Conservation (phyloP, 345 rosid species). For the Ceriops zippeliana region DNA sequence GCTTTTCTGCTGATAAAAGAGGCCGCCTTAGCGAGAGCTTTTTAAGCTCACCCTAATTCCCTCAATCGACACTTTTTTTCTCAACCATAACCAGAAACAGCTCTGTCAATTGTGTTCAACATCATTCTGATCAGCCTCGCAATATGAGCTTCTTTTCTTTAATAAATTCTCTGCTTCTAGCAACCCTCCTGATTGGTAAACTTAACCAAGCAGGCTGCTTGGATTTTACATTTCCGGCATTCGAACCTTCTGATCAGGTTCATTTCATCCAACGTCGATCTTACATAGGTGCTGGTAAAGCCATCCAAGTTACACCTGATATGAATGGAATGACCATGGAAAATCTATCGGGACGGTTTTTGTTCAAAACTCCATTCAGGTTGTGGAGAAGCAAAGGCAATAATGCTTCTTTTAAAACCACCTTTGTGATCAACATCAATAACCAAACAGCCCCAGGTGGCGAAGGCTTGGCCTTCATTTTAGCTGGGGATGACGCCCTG, state of each 20-base stretch:
- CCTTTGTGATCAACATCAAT: slow-evolving; percentile 48
- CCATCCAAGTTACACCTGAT: slow-evolving; percentile 70
- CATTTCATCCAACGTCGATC: background rate
- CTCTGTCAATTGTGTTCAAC: background rate
- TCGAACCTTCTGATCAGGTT: background rate
- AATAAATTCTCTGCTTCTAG: background rate
- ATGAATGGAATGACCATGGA: slow-evolving; percentile 12
- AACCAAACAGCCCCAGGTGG: slow-evolving; percentile 46
- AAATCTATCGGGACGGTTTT: slow-evolving; percentile 37
- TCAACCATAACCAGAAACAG: background rate
- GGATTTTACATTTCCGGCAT: background rate
- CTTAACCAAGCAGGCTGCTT: background rate
- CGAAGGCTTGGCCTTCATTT: slow-evolving; percentile 68
- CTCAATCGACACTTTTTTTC: no score
- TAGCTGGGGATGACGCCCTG: slow-evolving; percentile 26
- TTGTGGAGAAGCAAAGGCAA: slow-evolving; percentile 33
- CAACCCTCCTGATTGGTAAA: background rate
- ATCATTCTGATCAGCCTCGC: background rate
- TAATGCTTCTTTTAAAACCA: slow-evolving; percentile 44
- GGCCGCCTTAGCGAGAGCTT: no score
- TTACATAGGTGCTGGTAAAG: background rate
- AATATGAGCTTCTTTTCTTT: background rate
- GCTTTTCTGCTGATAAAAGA: no score
- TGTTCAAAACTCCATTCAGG: slow-evolving; percentile 36
- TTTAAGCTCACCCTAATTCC: no score